These are phyloP conservation scores for Phytophthora quininea DNA, from an alignment of 352 stramenopile species.

Conservation along the genomic window DNA sequence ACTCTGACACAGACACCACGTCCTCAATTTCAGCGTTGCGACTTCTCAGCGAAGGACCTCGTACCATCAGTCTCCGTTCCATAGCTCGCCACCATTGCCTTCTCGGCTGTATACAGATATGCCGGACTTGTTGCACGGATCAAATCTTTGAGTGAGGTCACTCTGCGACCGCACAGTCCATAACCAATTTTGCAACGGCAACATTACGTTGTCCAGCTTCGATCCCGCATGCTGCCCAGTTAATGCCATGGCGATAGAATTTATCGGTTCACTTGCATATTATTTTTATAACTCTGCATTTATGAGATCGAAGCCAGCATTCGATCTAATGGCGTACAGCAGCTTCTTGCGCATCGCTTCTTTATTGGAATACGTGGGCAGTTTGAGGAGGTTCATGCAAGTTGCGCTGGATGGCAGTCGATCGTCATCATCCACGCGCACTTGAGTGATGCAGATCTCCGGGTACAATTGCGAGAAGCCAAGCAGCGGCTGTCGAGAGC, in stretches of 20 bases:
- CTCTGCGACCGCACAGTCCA: background rate
- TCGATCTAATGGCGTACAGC: slow-evolving; percentile 94
- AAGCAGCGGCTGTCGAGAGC: slow-evolving; percentile 91
- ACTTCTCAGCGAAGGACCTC: background rate
- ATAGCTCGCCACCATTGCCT: slow-evolving; percentile 25
- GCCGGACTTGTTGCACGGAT: slow-evolving; percentile 3
- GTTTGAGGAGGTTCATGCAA: slow-evolving; percentile 98
- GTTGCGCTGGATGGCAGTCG: slow-evolving; percentile 87
- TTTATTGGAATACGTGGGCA: slow-evolving; percentile 96
- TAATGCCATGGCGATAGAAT: background rate
- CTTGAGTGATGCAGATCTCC: slow-evolving; percentile 94
- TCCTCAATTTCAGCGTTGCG: background rate
- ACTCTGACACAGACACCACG: slow-evolving; percentile 12
- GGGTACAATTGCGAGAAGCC: slow-evolving; percentile 94
- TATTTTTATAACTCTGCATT: slow-evolving; percentile 36
- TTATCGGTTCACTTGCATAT: background rate
- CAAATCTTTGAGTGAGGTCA: slow-evolving; percentile 25
- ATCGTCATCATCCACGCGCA: slow-evolving; percentile 74
- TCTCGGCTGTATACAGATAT: slow-evolving; percentile 8
- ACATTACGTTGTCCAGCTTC: background rate
- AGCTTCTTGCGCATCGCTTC: slow-evolving; percentile 95
- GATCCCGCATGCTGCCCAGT: background rate
- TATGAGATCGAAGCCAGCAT: slow-evolving; percentile 97
- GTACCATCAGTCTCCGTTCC: slow-evolving; percentile 13
- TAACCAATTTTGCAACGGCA: background rate